Percentiles rank a stretch among this genome's conserved stretches.
These are phyloP conservation scores for Erysimum cheiranthoides DNA, from an alignment of 345 rosid species.

Conservation along the genomic window DNA sequence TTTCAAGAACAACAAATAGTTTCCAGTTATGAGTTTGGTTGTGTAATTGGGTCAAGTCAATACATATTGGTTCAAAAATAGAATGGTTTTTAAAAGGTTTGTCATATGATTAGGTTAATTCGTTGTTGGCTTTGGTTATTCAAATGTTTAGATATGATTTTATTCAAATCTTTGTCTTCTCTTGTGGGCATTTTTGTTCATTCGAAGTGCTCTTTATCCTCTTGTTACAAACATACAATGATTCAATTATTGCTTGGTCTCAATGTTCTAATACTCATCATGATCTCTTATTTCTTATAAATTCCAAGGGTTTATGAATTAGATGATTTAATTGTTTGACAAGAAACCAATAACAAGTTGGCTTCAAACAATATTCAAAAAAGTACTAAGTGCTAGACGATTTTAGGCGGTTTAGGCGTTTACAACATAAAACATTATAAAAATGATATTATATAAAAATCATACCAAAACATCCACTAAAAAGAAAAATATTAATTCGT, in stretches of 20 bases:
- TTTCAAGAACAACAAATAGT: slow-evolving; percentile 56
- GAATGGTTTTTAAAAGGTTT: neutral
- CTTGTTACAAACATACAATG: slow-evolving; percentile 18
- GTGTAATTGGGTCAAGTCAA: slow-evolving; percentile 28
- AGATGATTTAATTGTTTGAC: neutral
- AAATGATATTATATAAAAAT: no score
- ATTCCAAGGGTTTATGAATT: neutral
- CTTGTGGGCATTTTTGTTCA: neutral
- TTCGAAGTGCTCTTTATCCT: slow-evolving; percentile 6
- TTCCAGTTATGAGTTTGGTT: slow-evolving; percentile 53
- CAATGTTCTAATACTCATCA: neutral
- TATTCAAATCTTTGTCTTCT: slow-evolving; percentile 20
- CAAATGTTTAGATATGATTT: slow-evolving; percentile 10
- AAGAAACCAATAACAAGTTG: neutral
- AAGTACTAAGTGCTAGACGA: no score
- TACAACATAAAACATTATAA: no score
- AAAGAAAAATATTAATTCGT: no score
- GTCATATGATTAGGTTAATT: slow-evolving; percentile 21
- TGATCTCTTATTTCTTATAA: neutral
- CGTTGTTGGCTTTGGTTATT: slow-evolving; percentile 35
- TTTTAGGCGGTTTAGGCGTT: no score
- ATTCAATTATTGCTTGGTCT: slow-evolving; percentile 1
- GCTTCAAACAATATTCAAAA: no score
- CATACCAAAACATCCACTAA: no score
- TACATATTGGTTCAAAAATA: slow-evolving; percentile 23